Evolutionary conservation across 371 early-diverging fungal genomes (phyloP).

Genomic region (Apophysomyces sp.): DNA sequence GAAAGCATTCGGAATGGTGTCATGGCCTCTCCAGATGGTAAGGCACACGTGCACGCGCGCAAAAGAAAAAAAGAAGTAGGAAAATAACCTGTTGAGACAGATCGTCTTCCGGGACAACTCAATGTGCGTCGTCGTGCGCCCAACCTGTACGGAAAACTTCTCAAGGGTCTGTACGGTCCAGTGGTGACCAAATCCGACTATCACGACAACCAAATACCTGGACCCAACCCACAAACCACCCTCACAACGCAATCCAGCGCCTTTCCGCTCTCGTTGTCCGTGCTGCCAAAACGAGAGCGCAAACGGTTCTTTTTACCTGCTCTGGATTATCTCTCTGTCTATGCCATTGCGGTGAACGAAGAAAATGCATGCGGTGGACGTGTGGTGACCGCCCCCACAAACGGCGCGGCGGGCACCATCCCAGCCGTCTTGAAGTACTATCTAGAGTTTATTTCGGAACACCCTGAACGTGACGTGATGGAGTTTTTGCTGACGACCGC

Average conservation of each 20-base stretch:
- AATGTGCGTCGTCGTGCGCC: slow-evolving; percentile 89
- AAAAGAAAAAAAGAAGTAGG: not conserved
- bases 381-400: slow-evolving; percentile 93
- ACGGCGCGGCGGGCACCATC: slow-evolving; percentile 86
- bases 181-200: slow-evolving; percentile 21
- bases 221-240: not conserved
- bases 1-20: slow-evolving; percentile 82
- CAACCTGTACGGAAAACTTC: slow-evolving; percentile 78
- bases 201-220: slow-evolving; percentile 23
- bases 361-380: slow-evolving; percentile 96
- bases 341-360: slow-evolving; percentile 97
- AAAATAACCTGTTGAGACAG: not conserved
- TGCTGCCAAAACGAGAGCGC: slow-evolving; percentile 40
- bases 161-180: slow-evolving; percentile 72
- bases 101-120: slow-evolving; percentile 81
- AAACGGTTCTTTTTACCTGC: slow-evolving; percentile 61
- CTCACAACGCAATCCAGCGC: slow-evolving; percentile 10
- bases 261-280: slow-evolving; percentile 34
- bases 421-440: slow-evolving; percentile 95
- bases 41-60: not conserved
- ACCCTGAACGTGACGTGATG: slow-evolving; percentile 85
- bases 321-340: slow-evolving; percentile 92
- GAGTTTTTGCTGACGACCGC: slow-evolving; percentile 91
- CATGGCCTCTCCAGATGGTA: slow-evolving; percentile 43
- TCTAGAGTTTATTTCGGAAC: slow-evolving; percentile 89